A percentile compares a stretch with the other conserved stretches of the same genome.
These are phyloP conservation scores for Hygrophila difformis DNA, from an alignment of 257 asterid species.

Conservation along the genomic window DNA sequence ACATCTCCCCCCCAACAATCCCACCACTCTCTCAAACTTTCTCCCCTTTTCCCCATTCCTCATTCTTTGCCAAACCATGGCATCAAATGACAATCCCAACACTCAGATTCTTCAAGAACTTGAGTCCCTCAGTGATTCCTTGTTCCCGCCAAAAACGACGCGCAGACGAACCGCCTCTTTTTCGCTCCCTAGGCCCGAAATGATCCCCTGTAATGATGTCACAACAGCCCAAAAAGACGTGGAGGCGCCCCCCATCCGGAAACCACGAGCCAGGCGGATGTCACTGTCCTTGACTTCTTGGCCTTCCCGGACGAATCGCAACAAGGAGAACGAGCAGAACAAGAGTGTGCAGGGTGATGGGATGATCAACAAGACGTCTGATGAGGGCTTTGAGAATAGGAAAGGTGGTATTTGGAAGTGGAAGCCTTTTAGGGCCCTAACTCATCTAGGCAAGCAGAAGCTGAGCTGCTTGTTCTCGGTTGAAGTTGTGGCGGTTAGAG, in stretches of 20 bases:
- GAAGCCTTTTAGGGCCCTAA: conserved; percentile 79
- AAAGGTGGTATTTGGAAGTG: conserved; percentile 81
- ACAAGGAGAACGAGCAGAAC: conserved; percentile 2
- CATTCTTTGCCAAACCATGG: too few species aligned
- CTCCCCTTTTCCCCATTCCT: too few species aligned
- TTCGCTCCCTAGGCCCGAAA: conserved; percentile 47
- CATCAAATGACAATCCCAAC: too few species aligned
- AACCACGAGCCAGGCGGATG: conserved; percentile 60
- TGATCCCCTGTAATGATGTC: conserved; percentile 29
- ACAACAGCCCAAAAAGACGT: conserved; percentile 11
- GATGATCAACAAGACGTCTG: neutral
- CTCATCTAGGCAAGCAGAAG: conserved; percentile 79
- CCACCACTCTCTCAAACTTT: too few species aligned
- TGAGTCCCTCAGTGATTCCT: conserved; percentile 58
- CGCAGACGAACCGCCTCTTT: conserved; percentile 62
- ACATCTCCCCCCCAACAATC: too few species aligned
- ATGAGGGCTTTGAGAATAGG: conserved; percentile 27
- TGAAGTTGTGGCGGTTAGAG: conserved; percentile 62
- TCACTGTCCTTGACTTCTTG: conserved; percentile 88
- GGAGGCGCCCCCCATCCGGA: conserved; percentile 39
- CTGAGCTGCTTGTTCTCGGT: conserved; percentile 79
- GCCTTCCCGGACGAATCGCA: conserved; percentile 36
- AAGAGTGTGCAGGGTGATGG: too few species aligned
- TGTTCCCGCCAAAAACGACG: conserved; percentile 51
- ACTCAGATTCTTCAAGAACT: conserved; percentile 72